These are phyloP conservation scores for Wolfiporia cocos DNA, from an alignment of 1,284 basidiomycete species.

Conservation along the genomic window DNA sequence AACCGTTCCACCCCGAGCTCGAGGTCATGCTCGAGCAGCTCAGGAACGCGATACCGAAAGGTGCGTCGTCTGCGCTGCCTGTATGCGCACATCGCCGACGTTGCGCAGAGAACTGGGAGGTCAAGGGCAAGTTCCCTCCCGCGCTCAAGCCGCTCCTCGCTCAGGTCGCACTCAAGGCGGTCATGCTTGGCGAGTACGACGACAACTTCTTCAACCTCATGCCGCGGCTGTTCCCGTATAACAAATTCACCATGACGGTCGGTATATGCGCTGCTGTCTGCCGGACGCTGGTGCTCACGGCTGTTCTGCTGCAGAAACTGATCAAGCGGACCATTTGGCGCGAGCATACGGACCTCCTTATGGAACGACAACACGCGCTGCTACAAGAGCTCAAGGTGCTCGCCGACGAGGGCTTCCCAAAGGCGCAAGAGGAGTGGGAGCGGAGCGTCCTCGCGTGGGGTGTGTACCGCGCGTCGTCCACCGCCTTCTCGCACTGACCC, in stretches of 20 bases:
- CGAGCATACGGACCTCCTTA: slow-evolving; percentile 60
- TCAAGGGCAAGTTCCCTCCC: slow-evolving; percentile 87
- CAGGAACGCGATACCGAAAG: slow-evolving; percentile 53
- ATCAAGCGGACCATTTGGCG: slow-evolving; percentile 74
- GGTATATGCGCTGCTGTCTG: slow-evolving; percentile 23
- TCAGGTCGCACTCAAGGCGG: slow-evolving; percentile 72
- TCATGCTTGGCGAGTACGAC: slow-evolving; percentile 82
- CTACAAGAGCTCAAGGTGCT: slow-evolving; percentile 51
- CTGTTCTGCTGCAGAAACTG: slow-evolving; percentile 52
- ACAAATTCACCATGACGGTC: slow-evolving; percentile 84
- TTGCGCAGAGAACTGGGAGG: slow-evolving; percentile 64
- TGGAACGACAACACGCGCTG: slow-evolving; percentile 57
- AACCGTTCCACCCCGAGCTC: slow-evolving; percentile 64
- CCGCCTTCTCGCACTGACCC: slow-evolving; percentile 2
- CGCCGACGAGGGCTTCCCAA: slow-evolving; percentile 57
- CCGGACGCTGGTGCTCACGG: neutral
- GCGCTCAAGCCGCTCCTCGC: slow-evolving; percentile 70
- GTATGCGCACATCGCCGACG: no score
- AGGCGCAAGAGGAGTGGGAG: slow-evolving; percentile 71
- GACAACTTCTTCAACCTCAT: slow-evolving; percentile 89
- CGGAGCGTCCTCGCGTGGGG: slow-evolving; percentile 60
- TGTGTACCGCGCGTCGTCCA: slow-evolving; percentile 25
- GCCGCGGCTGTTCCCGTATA: slow-evolving; percentile 87
- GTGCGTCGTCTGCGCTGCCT: slow-evolving; percentile 24
- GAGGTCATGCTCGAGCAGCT: slow-evolving; percentile 59